phyloP scores from a whole-genome alignment of 345 rosid genomes.

The Gynandropsis gynandra region DNA sequence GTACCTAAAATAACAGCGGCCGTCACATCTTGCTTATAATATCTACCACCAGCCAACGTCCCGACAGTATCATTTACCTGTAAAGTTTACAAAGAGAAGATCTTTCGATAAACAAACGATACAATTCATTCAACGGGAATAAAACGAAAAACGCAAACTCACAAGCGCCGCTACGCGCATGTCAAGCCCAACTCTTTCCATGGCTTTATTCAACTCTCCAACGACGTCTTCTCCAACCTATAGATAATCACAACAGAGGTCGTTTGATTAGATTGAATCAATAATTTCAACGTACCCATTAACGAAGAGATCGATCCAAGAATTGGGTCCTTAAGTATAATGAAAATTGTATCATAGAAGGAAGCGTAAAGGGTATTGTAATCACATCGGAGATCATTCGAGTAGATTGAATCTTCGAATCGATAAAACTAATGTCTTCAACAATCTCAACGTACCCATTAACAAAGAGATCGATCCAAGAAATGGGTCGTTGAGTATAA shows the following conservation, averaged over 20 bases:
- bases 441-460: too few relatives aligned
- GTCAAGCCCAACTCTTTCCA: conserved; percentile 71
- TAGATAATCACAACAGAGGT: conserved; percentile 6
- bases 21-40: conserved; percentile 49
- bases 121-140: background rate
- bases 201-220: conserved; percentile 63
- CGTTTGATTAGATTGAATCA: too few relatives aligned
- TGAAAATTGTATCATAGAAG: too few relatives aligned
- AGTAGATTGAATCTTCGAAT: too few relatives aligned
- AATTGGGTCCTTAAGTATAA: too few relatives aligned
- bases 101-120: background rate
- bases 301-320: too few relatives aligned
- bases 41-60: conserved; percentile 89
- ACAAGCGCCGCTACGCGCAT: conserved; percentile 87
- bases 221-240: conserved; percentile 91
- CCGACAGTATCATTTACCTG: conserved; percentile 91
- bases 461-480: too few relatives aligned
- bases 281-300: too few relatives aligned
- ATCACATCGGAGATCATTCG: too few relatives aligned
- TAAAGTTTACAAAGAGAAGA: conserved; percentile 5
- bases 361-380: too few relatives aligned
- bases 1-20: conserved; percentile 92
- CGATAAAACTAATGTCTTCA: too few relatives aligned
- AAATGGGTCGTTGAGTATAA: too few relatives aligned
- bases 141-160: conserved; percentile 9